Evolutionary conservation across 805 yeast species (phyloP).

Genomic region (Hanseniaspora guilliermondii): DNA sequence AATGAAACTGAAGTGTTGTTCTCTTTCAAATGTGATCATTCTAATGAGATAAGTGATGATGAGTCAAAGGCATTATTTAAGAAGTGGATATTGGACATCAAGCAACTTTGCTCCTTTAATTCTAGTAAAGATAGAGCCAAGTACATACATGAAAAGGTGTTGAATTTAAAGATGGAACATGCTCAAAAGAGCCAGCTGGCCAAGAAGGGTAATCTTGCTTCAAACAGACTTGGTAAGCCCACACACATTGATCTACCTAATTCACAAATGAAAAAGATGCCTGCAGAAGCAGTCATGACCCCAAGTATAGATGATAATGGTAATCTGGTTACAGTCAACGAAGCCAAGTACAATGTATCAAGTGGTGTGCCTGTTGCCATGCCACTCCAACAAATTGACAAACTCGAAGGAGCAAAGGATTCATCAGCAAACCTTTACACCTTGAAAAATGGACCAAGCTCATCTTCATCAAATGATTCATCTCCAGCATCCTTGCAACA

Average conservation of each 20-base stretch:
- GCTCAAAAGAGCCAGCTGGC: constrained; percentile 1
- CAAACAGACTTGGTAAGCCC: constrained; percentile 8
- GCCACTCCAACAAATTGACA: not conserved
- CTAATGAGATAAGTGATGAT: constrained; percentile 28
- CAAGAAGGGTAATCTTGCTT: not conserved
- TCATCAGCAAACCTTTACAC: not conserved
- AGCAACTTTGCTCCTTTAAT: constrained; percentile 38
- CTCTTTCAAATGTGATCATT: constrained; percentile 28
- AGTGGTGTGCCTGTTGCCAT: not conserved
- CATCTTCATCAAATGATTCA: constrained; percentile 14
- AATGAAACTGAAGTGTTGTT: constrained; percentile 18
- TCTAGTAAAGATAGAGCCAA: constrained; percentile 39
- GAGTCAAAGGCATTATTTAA: constrained; percentile 28
- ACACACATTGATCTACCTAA: constrained; percentile 10
- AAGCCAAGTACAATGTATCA: constrained; percentile 1
- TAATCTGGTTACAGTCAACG: constrained; percentile 26
- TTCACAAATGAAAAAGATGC: not conserved
- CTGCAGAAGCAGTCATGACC: constrained; percentile 20
- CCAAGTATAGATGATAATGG: constrained; percentile 31
- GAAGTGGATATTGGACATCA: constrained; percentile 45
- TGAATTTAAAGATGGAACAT: constrained; percentile 15
- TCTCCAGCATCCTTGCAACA: constrained; percentile 19
- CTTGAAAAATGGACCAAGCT: not conserved
- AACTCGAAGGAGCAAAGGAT: not conserved
- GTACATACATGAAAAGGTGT: constrained; percentile 30